Evolutionary conservation across 2,329 filamentous ascomycete species (phyloP), one percentile per base, ranked within the genome.

Genomic region (Nemania sp.): DNA sequence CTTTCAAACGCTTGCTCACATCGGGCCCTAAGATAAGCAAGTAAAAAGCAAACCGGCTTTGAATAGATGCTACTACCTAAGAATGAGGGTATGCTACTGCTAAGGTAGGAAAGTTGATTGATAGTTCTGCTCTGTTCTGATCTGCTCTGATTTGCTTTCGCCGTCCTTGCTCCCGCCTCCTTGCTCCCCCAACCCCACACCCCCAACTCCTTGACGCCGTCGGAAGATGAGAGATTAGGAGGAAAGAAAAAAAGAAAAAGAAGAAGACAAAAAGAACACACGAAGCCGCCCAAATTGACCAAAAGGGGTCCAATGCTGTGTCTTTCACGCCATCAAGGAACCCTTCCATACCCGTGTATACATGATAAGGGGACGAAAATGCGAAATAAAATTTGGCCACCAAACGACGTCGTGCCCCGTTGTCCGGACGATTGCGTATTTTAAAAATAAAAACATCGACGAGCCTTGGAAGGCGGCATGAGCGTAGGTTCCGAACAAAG

Each of bases 251-350:
- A 7, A 29, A 29, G 25, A 29, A 29, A 29, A 7, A 29, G 7
- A 29, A 7, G 7, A 29, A 29, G 25, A 29, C 3, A 29, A 29
- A 48, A 62, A 59, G 67, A 64, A n/a, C n/a, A n/a, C n/a, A n/a
- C n/a, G n/a, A n/a, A n/a, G 63, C 66, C 66, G 39, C 60, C 68
- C 58, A 7, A 64, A 66, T 63, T 55, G 52, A 64, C 66, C 51
- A 62, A 68, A 60, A 66, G 68, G 25, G 25, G 3, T 63, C 68
- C 59, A 59, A 67, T 68, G 65, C 67, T 67, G 54, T 67, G 54
- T 62, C 64, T 56, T 68, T 61, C 43, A 42, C 57, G 34, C 20
- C 51, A 48, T 63, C 60, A 46, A 60, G 7, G 25, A 67, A 61
- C 59, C 58, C 53, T 64, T 58, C 65, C 54, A 59, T 62, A 53